Evolutionary conservation across 306 rosid species (phyloP).

Genomic region (Quercus engelmannii): DNA sequence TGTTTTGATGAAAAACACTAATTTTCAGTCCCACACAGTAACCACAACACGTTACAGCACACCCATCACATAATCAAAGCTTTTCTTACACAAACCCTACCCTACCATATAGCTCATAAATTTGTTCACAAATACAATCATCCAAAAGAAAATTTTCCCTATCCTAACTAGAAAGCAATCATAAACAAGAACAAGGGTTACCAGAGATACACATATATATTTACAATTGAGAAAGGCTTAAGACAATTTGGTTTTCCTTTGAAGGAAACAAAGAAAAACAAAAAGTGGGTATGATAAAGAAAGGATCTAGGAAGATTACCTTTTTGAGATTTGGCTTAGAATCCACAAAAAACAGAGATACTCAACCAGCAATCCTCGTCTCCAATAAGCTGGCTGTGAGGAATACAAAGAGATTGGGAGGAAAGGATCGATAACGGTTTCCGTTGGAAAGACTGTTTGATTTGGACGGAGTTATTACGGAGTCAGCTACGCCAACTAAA

Average conservation of each 20-base stretch:
- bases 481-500: neutral
- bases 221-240: neutral
- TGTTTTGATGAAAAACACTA: neutral
- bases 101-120: neutral
- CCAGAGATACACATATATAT: neutral
- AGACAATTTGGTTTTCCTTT: neutral
- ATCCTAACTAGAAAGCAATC: neutral
- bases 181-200: neutral
- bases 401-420: neutral
- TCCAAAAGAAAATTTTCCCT: neutral
- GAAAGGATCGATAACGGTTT: conserved; percentile 5
- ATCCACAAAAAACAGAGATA: conserved; percentile 8
- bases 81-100: neutral
- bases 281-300: neutral
- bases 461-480: neutral
- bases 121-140: neutral
- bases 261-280: neutral
- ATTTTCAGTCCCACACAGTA: neutral
- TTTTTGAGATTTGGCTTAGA: conserved; percentile 4
- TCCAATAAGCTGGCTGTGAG: neutral
- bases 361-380: neutral
- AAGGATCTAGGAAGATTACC: conserved; percentile 14
- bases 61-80: neutral
- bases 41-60: neutral
- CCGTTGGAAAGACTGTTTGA: conserved; percentile 4